A percentile compares a stretch with the other conserved stretches of the same genome.
These are phyloP conservation scores for Gyrodon lividus DNA, from an alignment of 768 basidiomycete genomes.

Conservation along the genomic window DNA sequence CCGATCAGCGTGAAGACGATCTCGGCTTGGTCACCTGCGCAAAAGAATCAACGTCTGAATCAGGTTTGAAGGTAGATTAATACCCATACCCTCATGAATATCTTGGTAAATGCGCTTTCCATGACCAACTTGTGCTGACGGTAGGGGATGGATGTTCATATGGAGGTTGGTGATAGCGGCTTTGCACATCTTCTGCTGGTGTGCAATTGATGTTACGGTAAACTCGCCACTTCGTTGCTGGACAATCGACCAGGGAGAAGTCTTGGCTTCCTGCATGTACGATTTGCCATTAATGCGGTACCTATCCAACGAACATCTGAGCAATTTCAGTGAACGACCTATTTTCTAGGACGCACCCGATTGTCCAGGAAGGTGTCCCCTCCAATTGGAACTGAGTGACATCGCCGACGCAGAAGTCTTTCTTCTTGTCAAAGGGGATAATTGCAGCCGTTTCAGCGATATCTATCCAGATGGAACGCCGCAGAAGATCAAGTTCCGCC, in stretches of 20 bases:
- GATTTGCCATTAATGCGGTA: slow-evolving; percentile 79
- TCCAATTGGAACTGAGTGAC: slow-evolving; percentile 89
- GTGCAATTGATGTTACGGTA: slow-evolving; percentile 82
- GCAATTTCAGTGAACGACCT: neutral
- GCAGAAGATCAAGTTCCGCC: slow-evolving; percentile 57
- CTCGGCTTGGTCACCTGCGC: slow-evolving; percentile 84
- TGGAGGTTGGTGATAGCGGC: slow-evolving; percentile 73
- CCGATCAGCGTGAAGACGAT: slow-evolving; percentile 89
- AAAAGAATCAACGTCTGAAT: slow-evolving; percentile 1
- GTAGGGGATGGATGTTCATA: slow-evolving; percentile 76
- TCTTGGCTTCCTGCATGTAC: slow-evolving; percentile 70
- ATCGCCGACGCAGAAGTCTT: slow-evolving; percentile 90
- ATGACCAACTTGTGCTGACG: slow-evolving; percentile 85
- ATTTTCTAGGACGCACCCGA: slow-evolving; percentile 54
- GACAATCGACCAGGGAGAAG: slow-evolving; percentile 80
- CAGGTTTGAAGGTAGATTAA: neutral
- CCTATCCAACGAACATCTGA: slow-evolving; percentile 38
- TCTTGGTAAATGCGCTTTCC: slow-evolving; percentile 81
- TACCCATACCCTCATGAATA: slow-evolving; percentile 75
- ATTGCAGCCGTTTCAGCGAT: slow-evolving; percentile 97
- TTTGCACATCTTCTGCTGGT: slow-evolving; percentile 91
- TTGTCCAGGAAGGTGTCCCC: slow-evolving; percentile 90
- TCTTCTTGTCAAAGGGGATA: slow-evolving; percentile 73
- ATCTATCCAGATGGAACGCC: slow-evolving; percentile 75
- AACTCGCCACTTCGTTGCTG: slow-evolving; percentile 85